These are phyloP conservation scores for grape (Vitis vinifera) DNA, from an alignment of 164 flowering plant genomes.

Conservation along the genomic window ASM3070453v1 NC_081810.1:9019501-9020000, in stretches of 20 bases:
- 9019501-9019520: too few species aligned
- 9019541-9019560: too few species aligned
- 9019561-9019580: too few species aligned
- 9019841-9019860: neutral
- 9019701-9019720: neutral
- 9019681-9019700: too few species aligned
- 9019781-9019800: neutral
- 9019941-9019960: neutral
- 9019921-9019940: too few species aligned
- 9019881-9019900: too few species aligned
- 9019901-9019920: neutral
- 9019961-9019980: neutral
- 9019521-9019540: too few species aligned
- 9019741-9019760: neutral
- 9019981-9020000: neutral
- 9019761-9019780: neutral
- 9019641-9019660: too few species aligned
- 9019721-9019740: neutral
- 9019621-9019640: too few species aligned
- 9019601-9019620: too few species aligned
- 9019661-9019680: too few species aligned
- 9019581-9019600: too few species aligned
- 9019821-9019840: constrained; percentile 3
- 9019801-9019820: neutral
- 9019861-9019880: neutral